Base-by-base conservation (phyloP, 2,329 filamentous ascomycete genomes). In the Lomentospora prolificans region DNA sequence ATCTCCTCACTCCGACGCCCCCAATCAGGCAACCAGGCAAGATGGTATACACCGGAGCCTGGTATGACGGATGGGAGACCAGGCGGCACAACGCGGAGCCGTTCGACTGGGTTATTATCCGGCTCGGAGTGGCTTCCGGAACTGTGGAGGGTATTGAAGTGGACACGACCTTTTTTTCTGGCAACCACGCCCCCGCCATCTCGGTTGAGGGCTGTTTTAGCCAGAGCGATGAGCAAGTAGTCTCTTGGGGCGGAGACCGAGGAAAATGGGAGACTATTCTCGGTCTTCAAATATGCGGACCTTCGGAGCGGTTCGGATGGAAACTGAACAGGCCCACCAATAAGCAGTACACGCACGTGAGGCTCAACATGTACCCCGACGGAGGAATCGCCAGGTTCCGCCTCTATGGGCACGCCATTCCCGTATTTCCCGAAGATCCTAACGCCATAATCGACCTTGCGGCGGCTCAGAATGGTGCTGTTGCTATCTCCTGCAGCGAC, bases 301-400 rank as follows among this genome's bases (percentile, higher is more conserved):
- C 89, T 1, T 85, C 77, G 53, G 83, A 85, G 68, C 73, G 87
- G 58, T 88, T 90, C 64, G 86, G 76, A 3, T 94, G 88, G 89
- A 78, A 81, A 64, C 74, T 92, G 14, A 71, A 75, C 14, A 65
- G 66, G 17, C 76, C 78, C 19, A 83, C 81, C 0, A 70, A 72
- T 31, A 87, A 87, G 69, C 79, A 83, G 55, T 91, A 87, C 70
- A 91, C 88, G 0, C 88, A 94, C 67, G 86, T 91, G 41, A 75
- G 87, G 31, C 74, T 94, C 56, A 87, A 89, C 67, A 91, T 91
- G 89, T 91, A 89, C 66, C 87, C 89, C 0, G 89, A 94, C 65
- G 89, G 89, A 51, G 89, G 89, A 51, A 92, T 94, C 64, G 87
- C 88, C 39, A 75, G 89, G 53, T 91, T 92, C 72, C 78, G 87